Conservation (phyloP, 2,329 filamentous ascomycete genomes). For the Talaromyces sp. region DNA sequence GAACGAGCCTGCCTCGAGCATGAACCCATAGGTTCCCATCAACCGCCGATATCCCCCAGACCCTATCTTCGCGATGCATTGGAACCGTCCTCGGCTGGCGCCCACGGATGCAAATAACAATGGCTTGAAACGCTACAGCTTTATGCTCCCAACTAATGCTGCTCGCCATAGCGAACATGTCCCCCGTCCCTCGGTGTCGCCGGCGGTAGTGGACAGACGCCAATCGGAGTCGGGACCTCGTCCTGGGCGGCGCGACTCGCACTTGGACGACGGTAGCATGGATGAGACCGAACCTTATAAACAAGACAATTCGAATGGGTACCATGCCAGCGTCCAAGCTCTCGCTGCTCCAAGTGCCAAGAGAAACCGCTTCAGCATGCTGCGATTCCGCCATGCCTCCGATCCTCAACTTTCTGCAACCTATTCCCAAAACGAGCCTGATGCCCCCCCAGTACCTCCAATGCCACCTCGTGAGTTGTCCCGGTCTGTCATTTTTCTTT, state of each 20-base stretch:
- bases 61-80: constrained; percentile 31
- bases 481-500: not conserved
- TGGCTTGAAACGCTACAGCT: constrained; percentile 29
- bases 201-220: constrained; percentile 22
- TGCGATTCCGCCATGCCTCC: constrained; percentile 86
- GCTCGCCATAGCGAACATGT: constrained; percentile 33
- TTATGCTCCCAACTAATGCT: constrained; percentile 21
- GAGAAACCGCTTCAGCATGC: constrained; percentile 56
- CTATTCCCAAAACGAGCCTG: constrained; percentile 59
- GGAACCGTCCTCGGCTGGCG: constrained; percentile 33
- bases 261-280: constrained; percentile 13
- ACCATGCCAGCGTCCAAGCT: not conserved
- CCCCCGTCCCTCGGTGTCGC: constrained; percentile 25
- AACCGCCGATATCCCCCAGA: not conserved
- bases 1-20: not conserved
- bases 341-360: constrained; percentile 9
- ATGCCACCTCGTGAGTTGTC: constrained; percentile 32
- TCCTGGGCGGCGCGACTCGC: constrained; percentile 7
- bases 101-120: constrained; percentile 22
- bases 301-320: not conserved
- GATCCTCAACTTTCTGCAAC: constrained; percentile 81
- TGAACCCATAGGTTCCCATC: constrained; percentile 5
- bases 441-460: constrained; percentile 37
- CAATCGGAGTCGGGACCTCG: constrained; percentile 32
- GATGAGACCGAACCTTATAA: constrained; percentile 10